A percentile compares a stretch with the other conserved stretches of the same genome.
Conservation (phyloP, 768 basidiomycete species). For the Russula emetica region DNA sequence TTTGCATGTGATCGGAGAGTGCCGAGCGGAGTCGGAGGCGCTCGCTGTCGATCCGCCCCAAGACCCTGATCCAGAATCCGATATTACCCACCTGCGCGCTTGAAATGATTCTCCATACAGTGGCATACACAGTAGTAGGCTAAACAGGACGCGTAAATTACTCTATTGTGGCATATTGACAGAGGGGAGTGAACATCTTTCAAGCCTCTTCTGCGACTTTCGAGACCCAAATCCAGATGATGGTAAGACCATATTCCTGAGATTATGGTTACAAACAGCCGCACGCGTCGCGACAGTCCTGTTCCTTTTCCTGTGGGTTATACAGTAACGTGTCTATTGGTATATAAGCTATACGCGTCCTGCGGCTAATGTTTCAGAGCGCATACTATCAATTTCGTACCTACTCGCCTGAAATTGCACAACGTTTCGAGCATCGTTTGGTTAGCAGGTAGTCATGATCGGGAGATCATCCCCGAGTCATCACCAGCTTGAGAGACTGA, state of each 20-base stretch:
- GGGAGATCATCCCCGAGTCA: background rate
- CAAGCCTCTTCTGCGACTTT: background rate
- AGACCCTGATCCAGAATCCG: too few relatives aligned
- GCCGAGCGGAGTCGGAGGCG: too few relatives aligned
- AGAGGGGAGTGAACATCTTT: background rate
- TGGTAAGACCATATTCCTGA: background rate
- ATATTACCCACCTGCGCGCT: too few relatives aligned
- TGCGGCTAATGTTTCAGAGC: background rate
- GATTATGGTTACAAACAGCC: background rate
- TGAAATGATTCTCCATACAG: too few relatives aligned
- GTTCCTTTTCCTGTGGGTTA: background rate
- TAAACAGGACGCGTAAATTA: background rate
- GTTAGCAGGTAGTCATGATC: background rate
- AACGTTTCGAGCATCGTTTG: constrained; percentile 4
- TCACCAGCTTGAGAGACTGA: background rate
- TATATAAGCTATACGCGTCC: background rate
- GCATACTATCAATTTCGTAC: background rate
- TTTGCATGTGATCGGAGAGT: too few relatives aligned
- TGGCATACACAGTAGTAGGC: too few relatives aligned
- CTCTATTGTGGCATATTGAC: background rate
- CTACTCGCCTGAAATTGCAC: constrained; percentile 16
- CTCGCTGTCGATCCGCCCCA: too few relatives aligned
- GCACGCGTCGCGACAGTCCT: background rate
- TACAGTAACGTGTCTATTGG: background rate
- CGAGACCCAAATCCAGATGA: background rate